phyloP scores from a whole-genome alignment of 2,329 filamentous ascomycete genomes.

The Zelopaecilomyces penicillatus region DNA sequence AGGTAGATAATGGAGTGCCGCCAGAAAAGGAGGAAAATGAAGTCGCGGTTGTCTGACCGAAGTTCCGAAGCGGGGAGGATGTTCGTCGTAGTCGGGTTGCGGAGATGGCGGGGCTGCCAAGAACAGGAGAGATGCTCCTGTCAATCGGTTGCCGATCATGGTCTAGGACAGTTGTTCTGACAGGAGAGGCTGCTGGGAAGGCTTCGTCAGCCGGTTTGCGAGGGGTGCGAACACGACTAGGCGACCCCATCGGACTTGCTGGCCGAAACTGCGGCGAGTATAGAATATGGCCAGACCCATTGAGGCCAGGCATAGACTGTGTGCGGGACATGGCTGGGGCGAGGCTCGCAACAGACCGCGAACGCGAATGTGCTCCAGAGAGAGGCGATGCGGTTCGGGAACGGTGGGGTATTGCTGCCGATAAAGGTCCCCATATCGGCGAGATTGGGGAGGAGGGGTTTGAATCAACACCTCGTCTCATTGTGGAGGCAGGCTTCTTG shows the following conservation, averaged over 20 bases:
- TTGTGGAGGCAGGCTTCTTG: conserved; percentile 42
- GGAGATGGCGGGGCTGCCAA: conserved; percentile 25
- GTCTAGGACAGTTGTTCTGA: conserved; percentile 47
- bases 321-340: conserved; percentile 50
- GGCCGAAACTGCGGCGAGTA: conserved; percentile 45
- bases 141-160: conserved; percentile 40
- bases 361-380: conserved; percentile 47
- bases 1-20: conserved; percentile 36
- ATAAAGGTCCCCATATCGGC: conserved; percentile 39
- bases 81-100: conserved; percentile 38
- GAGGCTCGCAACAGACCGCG: conserved; percentile 48
- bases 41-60: conserved; percentile 31
- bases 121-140: conserved; percentile 42
- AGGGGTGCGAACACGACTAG: conserved; percentile 42
- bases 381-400: conserved; percentile 56
- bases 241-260: conserved; percentile 46
- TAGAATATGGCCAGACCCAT: conserved; percentile 49
- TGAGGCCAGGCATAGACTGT: conserved; percentile 56
- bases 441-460: conserved; percentile 42
- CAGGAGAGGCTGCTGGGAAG: conserved; percentile 48
- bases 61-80: conserved; percentile 47
- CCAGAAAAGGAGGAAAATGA: conserved; percentile 27
- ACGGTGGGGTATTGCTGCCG: conserved; percentile 45
- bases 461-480: conserved; percentile 53
- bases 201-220: conserved; percentile 52